phyloP scores from a whole-genome alignment of 257 asterid genomes.

The Agastache rugosa region DNA sequence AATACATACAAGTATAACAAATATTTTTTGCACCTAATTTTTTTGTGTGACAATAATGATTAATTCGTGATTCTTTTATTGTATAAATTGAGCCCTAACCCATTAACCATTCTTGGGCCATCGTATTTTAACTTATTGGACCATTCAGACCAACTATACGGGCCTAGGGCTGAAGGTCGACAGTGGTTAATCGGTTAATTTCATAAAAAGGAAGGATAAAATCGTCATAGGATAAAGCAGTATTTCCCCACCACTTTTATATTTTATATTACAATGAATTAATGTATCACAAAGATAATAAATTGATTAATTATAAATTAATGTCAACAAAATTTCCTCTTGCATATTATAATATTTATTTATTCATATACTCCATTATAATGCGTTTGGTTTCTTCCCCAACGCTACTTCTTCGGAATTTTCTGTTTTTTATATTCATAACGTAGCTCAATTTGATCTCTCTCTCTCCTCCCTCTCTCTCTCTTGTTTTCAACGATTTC shows the following conservation, averaged over 20 bases:
- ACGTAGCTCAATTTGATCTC: constrained; percentile 32
- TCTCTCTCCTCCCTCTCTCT: constrained; percentile 31
- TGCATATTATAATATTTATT: constrained; percentile 23
- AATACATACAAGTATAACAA: too few species aligned
- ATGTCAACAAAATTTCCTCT: constrained; percentile 11
- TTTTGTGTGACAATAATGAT: too few species aligned
- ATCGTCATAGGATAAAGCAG: constrained; percentile 12
- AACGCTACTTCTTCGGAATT: constrained; percentile 70
- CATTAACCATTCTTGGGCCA: neutral
- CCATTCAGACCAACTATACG: neutral
- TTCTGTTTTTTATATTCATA: constrained; percentile 42
- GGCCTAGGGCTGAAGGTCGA: neutral
- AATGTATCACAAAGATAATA: neutral
- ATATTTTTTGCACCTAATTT: too few species aligned
- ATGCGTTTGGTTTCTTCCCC: constrained; percentile 66
- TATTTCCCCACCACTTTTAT: constrained; percentile 13
- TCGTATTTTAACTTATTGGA: neutral
- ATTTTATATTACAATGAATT: neutral
- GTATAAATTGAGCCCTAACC: neutral
- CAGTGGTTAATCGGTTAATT: neutral
- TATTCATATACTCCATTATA: constrained; percentile 30
- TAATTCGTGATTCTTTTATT: too few species aligned
- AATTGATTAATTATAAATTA: neutral
- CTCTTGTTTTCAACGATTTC: constrained; percentile 56
- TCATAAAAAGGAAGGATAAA: neutral